A percentile compares a stretch with the other conserved stretches of the same genome.
phyloP scores from a whole-genome alignment of 805 yeast genomes.

The Ogataea parapolymorpha region DNA sequence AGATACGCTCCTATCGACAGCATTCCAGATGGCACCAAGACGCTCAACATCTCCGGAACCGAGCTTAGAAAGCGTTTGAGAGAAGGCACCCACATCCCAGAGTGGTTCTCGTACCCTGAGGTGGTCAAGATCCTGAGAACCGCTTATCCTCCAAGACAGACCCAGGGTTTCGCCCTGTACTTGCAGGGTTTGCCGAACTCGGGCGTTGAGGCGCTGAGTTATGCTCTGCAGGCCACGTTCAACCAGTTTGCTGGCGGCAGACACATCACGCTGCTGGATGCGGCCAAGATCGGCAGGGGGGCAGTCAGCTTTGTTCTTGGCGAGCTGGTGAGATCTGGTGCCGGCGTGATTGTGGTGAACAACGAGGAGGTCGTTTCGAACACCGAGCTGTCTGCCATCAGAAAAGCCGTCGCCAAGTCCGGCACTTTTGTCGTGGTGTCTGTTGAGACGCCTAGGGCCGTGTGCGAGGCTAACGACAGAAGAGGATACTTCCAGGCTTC shows the following conservation, averaged over 20 bases:
- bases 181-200: constrained; percentile 58
- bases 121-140: constrained; percentile 89
- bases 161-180: constrained; percentile 83
- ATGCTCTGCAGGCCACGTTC: constrained; percentile 84
- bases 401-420: constrained; percentile 42
- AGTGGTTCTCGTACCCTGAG: constrained; percentile 96
- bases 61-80: constrained; percentile 85
- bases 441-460: constrained; percentile 47
- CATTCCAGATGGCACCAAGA: constrained; percentile 72
- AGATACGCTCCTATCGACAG: constrained; percentile 94
- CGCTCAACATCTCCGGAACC: constrained; percentile 87
- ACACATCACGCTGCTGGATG: constrained; percentile 58
- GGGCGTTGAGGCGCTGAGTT: constrained; percentile 63
- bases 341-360: constrained; percentile 79
- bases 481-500: constrained; percentile 46
- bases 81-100: constrained; percentile 87
- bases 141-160: constrained; percentile 85
- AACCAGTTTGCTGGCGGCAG: constrained; percentile 88
- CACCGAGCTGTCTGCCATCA: constrained; percentile 41
- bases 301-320: constrained; percentile 62
- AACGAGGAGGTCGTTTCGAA: constrained; percentile 40
- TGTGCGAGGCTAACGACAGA: constrained; percentile 45
- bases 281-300: constrained; percentile 27
- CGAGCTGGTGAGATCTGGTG: constrained; percentile 83
- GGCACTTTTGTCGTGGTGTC: constrained; percentile 53